A percentile compares a stretch with the other conserved stretches of the same genome.
Evolutionary conservation across 768 basidiomycete genomes (phyloP).

Genomic region (Collybia mongolica): DNA sequence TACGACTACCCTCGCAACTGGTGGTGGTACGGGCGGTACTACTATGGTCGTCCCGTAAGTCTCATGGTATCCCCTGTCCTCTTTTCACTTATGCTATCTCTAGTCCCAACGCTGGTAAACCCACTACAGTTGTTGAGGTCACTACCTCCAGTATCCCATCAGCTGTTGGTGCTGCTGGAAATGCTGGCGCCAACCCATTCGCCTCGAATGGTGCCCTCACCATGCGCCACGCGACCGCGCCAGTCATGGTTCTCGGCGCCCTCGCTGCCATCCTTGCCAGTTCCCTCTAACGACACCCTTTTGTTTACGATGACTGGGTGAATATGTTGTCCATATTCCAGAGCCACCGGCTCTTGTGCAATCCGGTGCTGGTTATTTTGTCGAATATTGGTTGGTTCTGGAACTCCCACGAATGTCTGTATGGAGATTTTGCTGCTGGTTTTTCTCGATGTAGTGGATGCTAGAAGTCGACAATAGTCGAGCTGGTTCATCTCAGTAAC

Average conservation of each 20-base stretch:
- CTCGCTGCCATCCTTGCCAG: slow-evolving; percentile 36
- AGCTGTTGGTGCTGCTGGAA: slow-evolving; percentile 43
- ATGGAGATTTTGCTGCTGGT: slow-evolving; percentile 16
- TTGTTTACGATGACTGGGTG: slow-evolving; percentile 14
- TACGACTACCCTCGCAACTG: slow-evolving; percentile 10
- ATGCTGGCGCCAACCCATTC: slow-evolving; percentile 37
- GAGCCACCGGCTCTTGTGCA: slow-evolving; percentile 15
- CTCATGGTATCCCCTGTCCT: not conserved
- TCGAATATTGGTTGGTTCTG: slow-evolving; percentile 11
- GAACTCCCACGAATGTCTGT: slow-evolving; percentile 13
- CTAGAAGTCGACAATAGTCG: slow-evolving; percentile 19
- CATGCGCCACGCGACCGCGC: slow-evolving; percentile 36
- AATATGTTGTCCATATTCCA: slow-evolving; percentile 12
- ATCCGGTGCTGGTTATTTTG: slow-evolving; percentile 18
- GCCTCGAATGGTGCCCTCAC: slow-evolving; percentile 30
- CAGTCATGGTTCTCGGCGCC: slow-evolving; percentile 40
- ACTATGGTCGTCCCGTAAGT: not conserved
- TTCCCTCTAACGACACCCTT: slow-evolving; percentile 34
- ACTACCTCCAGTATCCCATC: slow-evolving; percentile 5
- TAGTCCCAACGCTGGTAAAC: slow-evolving; percentile 9
- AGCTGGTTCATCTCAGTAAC: slow-evolving; percentile 17
- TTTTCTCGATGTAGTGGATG: slow-evolving; percentile 18
- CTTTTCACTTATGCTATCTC: slow-evolving; percentile 16
- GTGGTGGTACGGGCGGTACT: not conserved
- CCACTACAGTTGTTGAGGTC: slow-evolving; percentile 9